Base-by-base conservation (phyloP, 1,284 basidiomycete species). In the Cryptococcus sp. region DNA sequence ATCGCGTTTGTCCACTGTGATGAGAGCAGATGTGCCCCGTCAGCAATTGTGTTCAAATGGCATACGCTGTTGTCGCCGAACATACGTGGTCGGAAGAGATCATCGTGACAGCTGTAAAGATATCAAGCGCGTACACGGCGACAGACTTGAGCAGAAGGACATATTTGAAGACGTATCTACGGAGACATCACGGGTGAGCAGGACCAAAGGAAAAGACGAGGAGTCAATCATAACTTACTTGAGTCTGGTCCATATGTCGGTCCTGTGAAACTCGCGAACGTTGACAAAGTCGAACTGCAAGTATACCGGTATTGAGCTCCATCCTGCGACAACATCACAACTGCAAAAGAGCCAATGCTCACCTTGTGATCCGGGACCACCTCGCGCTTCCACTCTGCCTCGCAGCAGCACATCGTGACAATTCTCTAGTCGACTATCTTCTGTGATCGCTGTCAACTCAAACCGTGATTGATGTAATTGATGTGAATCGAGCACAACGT, bases 331-430 rank as follows among this genome's bases (percentile, higher is more conserved):
- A 3, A 23, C 15, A n/a, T 40, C 0, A 11, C 19, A 5, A 51
- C 40, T 16, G 25, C 15, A 23, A 40, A 43, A 47, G 19, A 66
- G 53, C 22, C 20, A 17, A 44, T 40, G 60, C 81, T 51, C 63
- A 93, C 93, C 85, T 98, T 99, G 81, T 98, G 95, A 81, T 98
- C 95, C 57, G 90, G 91, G 46, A 99, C 94, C 69, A 90, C 86
- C 82, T 98, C 95, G 74, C 95, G 85, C 82, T 99, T 98, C 94
- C 93, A 97, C 57, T 80, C 72, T 70, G 88, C 87, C 61, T 73
- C 83, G 81, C 80, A 82, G 75, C 84, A 84, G 40, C 50, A 57
- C 54, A 56, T 44, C 41, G n/a, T 44, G 10, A 2, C 22, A 16
- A 15, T 44, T 16, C n/a, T 34, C 8, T 34, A 34, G 8, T 10